These are phyloP conservation scores for Sphaceloma murrayae DNA, from an alignment of 2,329 filamentous ascomycete genomes.

Conservation along the genomic window DNA sequence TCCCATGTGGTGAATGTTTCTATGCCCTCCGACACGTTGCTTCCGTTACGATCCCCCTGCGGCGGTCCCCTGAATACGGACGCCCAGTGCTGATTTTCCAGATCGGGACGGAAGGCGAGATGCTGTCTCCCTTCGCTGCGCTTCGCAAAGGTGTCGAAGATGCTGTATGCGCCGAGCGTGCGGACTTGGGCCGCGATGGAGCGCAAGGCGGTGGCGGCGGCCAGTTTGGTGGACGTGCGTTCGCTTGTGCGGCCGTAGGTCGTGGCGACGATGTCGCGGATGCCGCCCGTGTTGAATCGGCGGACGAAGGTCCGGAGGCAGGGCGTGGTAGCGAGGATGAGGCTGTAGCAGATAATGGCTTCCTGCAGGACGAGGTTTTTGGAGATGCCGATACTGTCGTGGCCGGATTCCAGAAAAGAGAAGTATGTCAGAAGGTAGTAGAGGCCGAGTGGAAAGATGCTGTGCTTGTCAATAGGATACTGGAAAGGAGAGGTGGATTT, in stretches of 20 bases:
- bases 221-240: slow-evolving; percentile 8
- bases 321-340: slow-evolving; percentile 24
- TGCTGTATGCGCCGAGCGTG: slow-evolving; percentile 11
- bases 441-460: slow-evolving; percentile 12
- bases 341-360: slow-evolving; percentile 22
- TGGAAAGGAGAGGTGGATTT: not conserved
- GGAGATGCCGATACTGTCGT: slow-evolving; percentile 21
- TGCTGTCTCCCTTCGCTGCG: slow-evolving; percentile 6
- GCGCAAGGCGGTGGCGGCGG: slow-evolving; percentile 6
- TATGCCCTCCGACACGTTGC: not conserved
- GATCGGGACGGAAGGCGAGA: slow-evolving; percentile 2
- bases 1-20: slow-evolving; percentile 11
- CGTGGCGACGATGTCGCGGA: slow-evolving; percentile 9
- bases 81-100: slow-evolving; percentile 15
- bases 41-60: not conserved
- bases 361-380: slow-evolving; percentile 22
- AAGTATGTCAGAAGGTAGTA: slow-evolving; percentile 20
- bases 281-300: slow-evolving; percentile 19
- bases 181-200: slow-evolving; percentile 13
- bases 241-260: slow-evolving; percentile 1
- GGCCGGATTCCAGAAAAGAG: slow-evolving; percentile 20
- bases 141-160: slow-evolving; percentile 14
- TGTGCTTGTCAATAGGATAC: not conserved
- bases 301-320: slow-evolving; percentile 23
- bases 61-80: slow-evolving; percentile 6